phyloP scores from a whole-genome alignment of 2,329 filamentous ascomycete species.

The Claviceps paspali region DNA sequence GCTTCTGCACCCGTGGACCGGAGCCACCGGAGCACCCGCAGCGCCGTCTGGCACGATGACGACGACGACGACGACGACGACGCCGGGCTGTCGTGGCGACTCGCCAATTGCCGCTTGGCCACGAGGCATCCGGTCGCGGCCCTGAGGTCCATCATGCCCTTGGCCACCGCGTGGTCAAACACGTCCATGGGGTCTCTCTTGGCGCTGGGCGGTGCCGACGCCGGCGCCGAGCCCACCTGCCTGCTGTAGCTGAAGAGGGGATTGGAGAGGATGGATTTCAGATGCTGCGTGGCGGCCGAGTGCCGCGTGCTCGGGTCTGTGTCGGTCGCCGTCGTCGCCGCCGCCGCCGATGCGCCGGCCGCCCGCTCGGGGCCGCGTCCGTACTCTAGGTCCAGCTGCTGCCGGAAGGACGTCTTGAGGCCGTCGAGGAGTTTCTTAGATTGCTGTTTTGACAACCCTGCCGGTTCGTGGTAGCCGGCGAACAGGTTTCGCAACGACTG shows the following conservation, averaged over 20 bases:
- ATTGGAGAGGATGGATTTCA: constrained; percentile 41
- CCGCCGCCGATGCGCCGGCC: constrained; percentile 7
- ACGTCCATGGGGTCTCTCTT: constrained; percentile 34
- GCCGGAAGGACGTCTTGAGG: constrained; percentile 41
- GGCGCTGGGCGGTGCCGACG: constrained; percentile 3
- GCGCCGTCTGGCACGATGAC: constrained; percentile 28
- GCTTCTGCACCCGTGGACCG: constrained; percentile 32
- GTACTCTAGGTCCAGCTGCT: constrained; percentile 42
- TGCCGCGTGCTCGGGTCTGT: constrained; percentile 22
- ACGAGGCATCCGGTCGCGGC: constrained; percentile 39
- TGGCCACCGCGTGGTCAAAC: constrained; percentile 39
- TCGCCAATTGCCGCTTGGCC: constrained; percentile 23
- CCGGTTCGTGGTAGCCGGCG: constrained; percentile 33
- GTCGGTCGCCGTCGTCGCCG: constrained; percentile 6
- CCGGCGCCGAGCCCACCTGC: constrained; percentile 9
- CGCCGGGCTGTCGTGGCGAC: constrained; percentile 11
- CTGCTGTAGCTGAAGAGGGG: constrained; percentile 33
- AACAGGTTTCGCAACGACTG: constrained; percentile 24
- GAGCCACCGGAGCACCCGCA: constrained; percentile 38
- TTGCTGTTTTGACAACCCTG: constrained; percentile 33
- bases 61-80: constrained; percentile 25
- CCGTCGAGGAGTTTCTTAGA: constrained; percentile 39
- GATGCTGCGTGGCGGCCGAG: constrained; percentile 27
- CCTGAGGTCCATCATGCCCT: constrained; percentile 38
- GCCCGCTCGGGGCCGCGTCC: constrained; percentile 23